Evolutionary conservation across 768 basidiomycete species (phyloP), one percentile per base, ranked within the genome.

Genomic region (Suillus subaureus): DNA sequence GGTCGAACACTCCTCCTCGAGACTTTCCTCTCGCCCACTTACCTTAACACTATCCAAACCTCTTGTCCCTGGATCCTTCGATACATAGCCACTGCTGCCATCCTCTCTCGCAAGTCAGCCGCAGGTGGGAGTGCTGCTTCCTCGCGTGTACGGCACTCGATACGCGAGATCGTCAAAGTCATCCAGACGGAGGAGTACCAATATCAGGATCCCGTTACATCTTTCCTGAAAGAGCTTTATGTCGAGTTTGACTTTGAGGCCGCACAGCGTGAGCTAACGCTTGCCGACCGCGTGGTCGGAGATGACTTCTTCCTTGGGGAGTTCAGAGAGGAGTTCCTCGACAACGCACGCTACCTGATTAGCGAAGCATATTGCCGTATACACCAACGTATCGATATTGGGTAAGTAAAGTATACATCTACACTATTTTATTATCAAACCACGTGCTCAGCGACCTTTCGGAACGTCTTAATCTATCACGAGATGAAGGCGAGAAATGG

Each of bases 21-120:
- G 74, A 94, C 93, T 1, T 99, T 98, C 89, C 90, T 99, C 74
- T 86, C 92, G 23, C 96, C 96, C 2, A 92, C 93, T 1, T 99
- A 98, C 83, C 91, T 99, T 77, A 97, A 98, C 82, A 98, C 97
- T 15, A 96, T 99, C 76, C 97, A 99, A 78, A 97, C 96, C 0
- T 89, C 95, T 5, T 93, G 85, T 63, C 96, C 97, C 0, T 97
- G 96, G 92, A 85, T 99, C 71, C 83, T 99, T 62, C 90, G 97
- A 60, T 99, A 99, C 82, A 88, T 98, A 69, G 89, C 95, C 23
- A 89, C 92, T 28, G 96, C 97, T 6, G 94, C 96, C 45, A 89
- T 99, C 70, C 89, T 99, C 71, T 93, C 94, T 21, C 89, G 94
- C 70, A 93, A 95, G 74, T 83, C 91, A 0, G 79, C 88, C 0